Evolutionary conservation across 148 eudicot species (phyloP), one percentile per base, ranked within the genome.

Genomic region (Oxyria digyna): DNA sequence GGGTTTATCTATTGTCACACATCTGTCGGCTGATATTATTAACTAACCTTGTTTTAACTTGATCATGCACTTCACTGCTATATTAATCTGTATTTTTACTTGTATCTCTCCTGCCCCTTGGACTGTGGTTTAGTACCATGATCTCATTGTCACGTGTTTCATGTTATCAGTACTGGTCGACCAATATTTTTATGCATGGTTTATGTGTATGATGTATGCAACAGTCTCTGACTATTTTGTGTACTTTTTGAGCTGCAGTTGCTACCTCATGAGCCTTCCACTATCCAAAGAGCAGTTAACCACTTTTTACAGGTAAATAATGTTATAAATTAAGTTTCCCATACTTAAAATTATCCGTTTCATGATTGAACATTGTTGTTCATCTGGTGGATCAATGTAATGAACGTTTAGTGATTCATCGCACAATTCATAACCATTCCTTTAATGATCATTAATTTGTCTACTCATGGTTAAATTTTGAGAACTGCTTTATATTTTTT

Each of bases 231-330:
- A 23, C 32, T 17, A 41, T 33, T 62, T 73, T 67, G 33, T 50
- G 41, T 73, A 31, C 43, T 74, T 67, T 67, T 26, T 68, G 14
- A 69, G 6, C 23, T 69, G 71, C 85, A 94, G 99, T 80, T 94
- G 72, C 86, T 87, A 67, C 97, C 97, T 66, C 97, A 94, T 49
- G 99, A 94, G 69, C 87, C 99, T 78, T 78, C 81, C 6, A 88
- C 84, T 49, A 96, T 94, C 49, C 84, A 75, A 81, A 85, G 75
- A 78, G 99, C 99, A 67, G 84, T 94, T 64, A 94, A 94, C 79
- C 99, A 94, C 80, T 91, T 85, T 75, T 77, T 94, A 70, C 96
- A 85, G 96, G 99, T 90, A 76, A 38, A 13, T 13, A 29, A 14
- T 15, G 18, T 29, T 3, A 29, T 54, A 23, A 24, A 54, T 23